Evolutionary conservation across 2,329 filamentous ascomycete genomes (phyloP), one percentile per base, ranked within the genome.

Genomic region (Hypoxylon sp.): DNA sequence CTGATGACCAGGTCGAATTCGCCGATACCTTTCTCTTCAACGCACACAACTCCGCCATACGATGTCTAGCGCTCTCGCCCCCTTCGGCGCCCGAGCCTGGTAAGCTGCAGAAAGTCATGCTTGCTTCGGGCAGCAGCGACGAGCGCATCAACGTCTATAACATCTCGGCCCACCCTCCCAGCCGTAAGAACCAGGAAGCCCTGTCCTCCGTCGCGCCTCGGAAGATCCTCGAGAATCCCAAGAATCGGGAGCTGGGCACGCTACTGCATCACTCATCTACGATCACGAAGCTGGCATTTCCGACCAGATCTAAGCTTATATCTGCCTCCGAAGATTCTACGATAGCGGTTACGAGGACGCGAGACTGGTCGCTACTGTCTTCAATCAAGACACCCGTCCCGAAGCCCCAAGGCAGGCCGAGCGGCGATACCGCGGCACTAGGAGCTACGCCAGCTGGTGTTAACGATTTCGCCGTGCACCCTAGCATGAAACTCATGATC

Each of bases 401-500:
- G 2, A 96, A 94, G 78, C 84, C 89, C 2, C 83, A 87, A 66
- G 93, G 93, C 28, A 85, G 94, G 68, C 94, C 95, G 8, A 95
- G 90, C 71, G 95, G 95, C 63, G 95, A 97, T 78, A 98, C 95
- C 16, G 93, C 93, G 6, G 89, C 91, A 1, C 86, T 90, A 9
- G 93, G 93, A 16, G 91, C 89, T 49, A 88, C 91, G 24, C 94
- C 94, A 0, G 87, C 90, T n/a, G 96, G 96, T 16, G 88, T 98
- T 71, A 98, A 97, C 77, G 92, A 94, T 77, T 97, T 99, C 77
- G 93, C 95, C 1, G 91, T 99, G 24, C 96, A 99, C 77, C 95
- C 96, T 0, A 96, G 92, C 77, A 93, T 97, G 86, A 98, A 97
- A 81, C 83, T 99, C 52, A 97, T 98, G 92, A 88, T 99, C 64